Conservation (phyloP, 2,329 filamentous ascomycete species). For the Fusarium anguioides region DNA sequence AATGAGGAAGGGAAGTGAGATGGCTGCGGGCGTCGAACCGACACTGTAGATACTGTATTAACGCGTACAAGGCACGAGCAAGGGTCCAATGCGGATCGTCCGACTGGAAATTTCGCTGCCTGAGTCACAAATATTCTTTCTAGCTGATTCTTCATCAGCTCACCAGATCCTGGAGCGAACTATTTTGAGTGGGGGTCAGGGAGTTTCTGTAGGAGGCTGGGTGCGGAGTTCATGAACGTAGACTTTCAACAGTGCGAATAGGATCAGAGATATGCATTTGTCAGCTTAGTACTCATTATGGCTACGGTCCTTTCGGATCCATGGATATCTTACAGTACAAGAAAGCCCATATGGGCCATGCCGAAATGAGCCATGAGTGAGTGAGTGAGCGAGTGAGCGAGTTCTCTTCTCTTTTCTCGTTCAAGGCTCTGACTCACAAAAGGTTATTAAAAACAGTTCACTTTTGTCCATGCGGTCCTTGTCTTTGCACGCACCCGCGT, state of each 20-base stretch:
- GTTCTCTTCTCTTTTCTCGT: slow-evolving; percentile 4
- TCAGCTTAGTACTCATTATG: slow-evolving; percentile 43
- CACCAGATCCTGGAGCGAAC: slow-evolving; percentile 18
- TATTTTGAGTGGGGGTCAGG: slow-evolving; percentile 20
- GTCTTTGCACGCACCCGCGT: no score
- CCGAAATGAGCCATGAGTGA: slow-evolving; percentile 24
- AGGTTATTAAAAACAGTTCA: no score
- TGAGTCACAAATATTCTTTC: slow-evolving; percentile 51
- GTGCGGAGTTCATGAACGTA: slow-evolving; percentile 13
- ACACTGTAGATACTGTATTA: slow-evolving; percentile 27
- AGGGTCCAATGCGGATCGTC: slow-evolving; percentile 15
- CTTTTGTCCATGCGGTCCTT: neutral
- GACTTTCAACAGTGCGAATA: slow-evolving; percentile 33
- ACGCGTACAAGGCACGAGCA: slow-evolving; percentile 1
- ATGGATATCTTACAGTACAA: slow-evolving; percentile 34
- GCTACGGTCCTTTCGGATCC: slow-evolving; percentile 14
- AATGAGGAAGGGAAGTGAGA: slow-evolving; percentile 8
- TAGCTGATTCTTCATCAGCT: slow-evolving; percentile 44
- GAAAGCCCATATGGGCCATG: slow-evolving; percentile 22
- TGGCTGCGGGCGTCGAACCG: slow-evolving; percentile 21
- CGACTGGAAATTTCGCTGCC: slow-evolving; percentile 47
- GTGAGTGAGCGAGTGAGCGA: neutral
- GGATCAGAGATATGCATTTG: slow-evolving; percentile 40
- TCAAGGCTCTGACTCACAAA: slow-evolving; percentile 26
- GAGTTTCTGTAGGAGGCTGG: slow-evolving; percentile 22